phyloP scores from a whole-genome alignment of 257 asterid genomes.

The Nicotiana tomentosiformis region DNA sequence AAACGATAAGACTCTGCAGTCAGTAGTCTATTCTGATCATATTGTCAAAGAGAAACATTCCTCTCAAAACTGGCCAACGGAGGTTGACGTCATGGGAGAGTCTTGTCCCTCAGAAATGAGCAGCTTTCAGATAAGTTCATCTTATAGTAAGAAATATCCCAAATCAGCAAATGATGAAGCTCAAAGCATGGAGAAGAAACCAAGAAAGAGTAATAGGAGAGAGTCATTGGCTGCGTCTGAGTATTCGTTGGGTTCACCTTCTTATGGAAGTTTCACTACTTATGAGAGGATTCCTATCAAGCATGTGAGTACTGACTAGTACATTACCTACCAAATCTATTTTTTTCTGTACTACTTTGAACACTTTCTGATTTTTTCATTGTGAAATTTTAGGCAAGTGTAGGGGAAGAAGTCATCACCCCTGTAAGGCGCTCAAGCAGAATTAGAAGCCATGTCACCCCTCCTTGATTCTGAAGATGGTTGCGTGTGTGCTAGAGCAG shows the following conservation, averaged over 20 bases:
- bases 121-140: slow-evolving; percentile 46
- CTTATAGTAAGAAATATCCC: slow-evolving; percentile 22
- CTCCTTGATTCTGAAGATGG: slow-evolving; percentile 25
- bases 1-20: neutral
- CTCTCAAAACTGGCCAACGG: slow-evolving; percentile 36
- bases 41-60: slow-evolving; percentile 16
- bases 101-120: slow-evolving; percentile 68
- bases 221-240: slow-evolving; percentile 64
- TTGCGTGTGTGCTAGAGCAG: neutral
- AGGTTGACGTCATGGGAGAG: slow-evolving; percentile 24
- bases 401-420: slow-evolving; percentile 72
- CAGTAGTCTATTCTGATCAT: slow-evolving; percentile 5
- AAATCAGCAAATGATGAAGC: slow-evolving; percentile 41
- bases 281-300: slow-evolving; percentile 64
- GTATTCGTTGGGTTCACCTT: slow-evolving; percentile 40
- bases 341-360: neutral
- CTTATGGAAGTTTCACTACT: slow-evolving; percentile 96
- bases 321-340: neutral
- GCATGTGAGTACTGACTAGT: slow-evolving; percentile 39
- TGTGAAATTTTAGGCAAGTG: slow-evolving; percentile 36
- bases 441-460: slow-evolving; percentile 46
- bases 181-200: slow-evolving; percentile 40
- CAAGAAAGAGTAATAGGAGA: slow-evolving; percentile 30
- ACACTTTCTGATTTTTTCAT: neutral
- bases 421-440: slow-evolving; percentile 97